phyloP scores from a whole-genome alignment of 2,329 filamentous ascomycete species.

The Paecilomyces variotii region DNA sequence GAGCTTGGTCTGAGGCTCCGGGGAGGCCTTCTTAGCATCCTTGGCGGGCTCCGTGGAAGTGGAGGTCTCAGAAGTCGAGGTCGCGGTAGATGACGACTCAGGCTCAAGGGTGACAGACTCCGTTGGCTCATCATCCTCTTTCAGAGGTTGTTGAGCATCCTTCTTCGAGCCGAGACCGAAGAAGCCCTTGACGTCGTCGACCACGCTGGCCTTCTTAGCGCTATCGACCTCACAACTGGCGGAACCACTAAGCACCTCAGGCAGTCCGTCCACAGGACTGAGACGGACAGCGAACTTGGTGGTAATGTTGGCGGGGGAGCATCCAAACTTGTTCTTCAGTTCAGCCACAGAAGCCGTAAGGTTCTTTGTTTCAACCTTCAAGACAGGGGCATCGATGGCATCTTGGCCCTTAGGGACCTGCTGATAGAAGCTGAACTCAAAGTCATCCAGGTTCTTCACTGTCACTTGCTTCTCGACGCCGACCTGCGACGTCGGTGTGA shows the following conservation, averaged over 20 bases:
- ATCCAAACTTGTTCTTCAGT: slow-evolving; percentile 71
- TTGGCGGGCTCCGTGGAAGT: slow-evolving; percentile 43
- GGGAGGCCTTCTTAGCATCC: slow-evolving; percentile 34
- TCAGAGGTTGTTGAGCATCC: slow-evolving; percentile 65
- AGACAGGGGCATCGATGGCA: slow-evolving; percentile 51
- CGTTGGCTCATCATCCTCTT: slow-evolving; percentile 50
- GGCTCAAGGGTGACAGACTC: slow-evolving; percentile 40
- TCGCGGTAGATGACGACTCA: slow-evolving; percentile 40
- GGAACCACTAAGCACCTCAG: slow-evolving; percentile 65
- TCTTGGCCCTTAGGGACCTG: slow-evolving; percentile 45
- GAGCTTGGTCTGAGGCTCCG: slow-evolving; percentile 36
- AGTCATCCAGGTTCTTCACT: slow-evolving; percentile 74
- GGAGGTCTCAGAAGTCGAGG: slow-evolving; percentile 36
- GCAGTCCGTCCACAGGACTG: slow-evolving; percentile 64
- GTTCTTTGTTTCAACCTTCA: slow-evolving; percentile 69
- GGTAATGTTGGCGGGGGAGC: slow-evolving; percentile 65
- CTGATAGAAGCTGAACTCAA: slow-evolving; percentile 73
- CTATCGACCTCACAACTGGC: slow-evolving; percentile 79
- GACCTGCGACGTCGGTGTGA: slow-evolving; percentile 66
- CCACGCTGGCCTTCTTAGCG: slow-evolving; percentile 65
- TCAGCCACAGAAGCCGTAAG: slow-evolving; percentile 73
- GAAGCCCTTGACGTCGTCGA: slow-evolving; percentile 91
- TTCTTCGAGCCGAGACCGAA: slow-evolving; percentile 93
- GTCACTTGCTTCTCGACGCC: slow-evolving; percentile 76
- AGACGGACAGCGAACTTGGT: slow-evolving; percentile 73